These are phyloP conservation scores for Antitrichia curtipendula DNA, from an alignment of 225 moss, liverwort and hornwort genomes.

Conservation along the genomic window DNA sequence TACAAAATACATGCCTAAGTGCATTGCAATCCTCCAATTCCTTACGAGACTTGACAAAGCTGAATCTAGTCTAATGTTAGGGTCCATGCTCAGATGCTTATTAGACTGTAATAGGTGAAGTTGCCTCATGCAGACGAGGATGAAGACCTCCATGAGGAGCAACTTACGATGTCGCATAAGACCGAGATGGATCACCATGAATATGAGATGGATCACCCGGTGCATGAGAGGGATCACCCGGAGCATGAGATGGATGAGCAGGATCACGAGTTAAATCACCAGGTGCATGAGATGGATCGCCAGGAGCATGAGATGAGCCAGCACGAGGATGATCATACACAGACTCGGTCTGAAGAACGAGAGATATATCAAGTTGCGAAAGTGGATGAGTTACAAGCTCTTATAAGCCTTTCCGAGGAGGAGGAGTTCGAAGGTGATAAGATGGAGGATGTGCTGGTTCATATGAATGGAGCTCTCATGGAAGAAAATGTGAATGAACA, in stretches of 20 bases:
- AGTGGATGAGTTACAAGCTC: slow-evolving; percentile 22
- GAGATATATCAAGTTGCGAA: background rate
- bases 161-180: background rate
- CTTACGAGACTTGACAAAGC: background rate
- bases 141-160: background rate
- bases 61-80: background rate
- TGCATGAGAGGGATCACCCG: background rate
- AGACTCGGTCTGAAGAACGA: background rate
- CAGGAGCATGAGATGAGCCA: background rate
- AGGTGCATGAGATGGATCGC: background rate
- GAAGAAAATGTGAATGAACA: slow-evolving; percentile 2
- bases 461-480: background rate
- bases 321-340: background rate
- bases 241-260: background rate
- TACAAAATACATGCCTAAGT: background rate
- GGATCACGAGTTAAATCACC: background rate
- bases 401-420: slow-evolving; percentile 50
- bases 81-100: background rate
- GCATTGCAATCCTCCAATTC: background rate
- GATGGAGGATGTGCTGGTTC: slow-evolving; percentile 18
- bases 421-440: slow-evolving; percentile 53
- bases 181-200: background rate
- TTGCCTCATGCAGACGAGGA: background rate
- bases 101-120: background rate
- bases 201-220: background rate